Evolutionary conservation across 768 basidiomycete species (phyloP), one percentile per base, ranked within the genome.

Genomic region (Candolleomyces aberdarensis): DNA sequence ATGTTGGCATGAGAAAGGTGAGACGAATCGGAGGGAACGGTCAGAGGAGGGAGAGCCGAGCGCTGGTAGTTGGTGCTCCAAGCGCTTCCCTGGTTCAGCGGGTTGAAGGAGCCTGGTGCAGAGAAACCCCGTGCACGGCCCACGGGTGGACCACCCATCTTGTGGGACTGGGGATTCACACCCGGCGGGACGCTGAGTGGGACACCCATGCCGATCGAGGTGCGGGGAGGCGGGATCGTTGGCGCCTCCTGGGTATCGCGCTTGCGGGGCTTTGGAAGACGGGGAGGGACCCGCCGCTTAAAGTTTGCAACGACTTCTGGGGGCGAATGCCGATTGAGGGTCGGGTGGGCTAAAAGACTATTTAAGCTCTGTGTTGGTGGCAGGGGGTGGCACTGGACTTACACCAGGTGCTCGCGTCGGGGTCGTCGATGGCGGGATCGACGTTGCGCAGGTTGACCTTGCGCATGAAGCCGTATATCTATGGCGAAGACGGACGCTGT

Each of bases 391-490:
- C 52, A 49, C 36, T 50, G 44, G 29, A 85, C 94, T 72, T 80
- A 96, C 94, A 95, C 94, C 94, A 97, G 64, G 94, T 95, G 74
- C 92, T 94, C 14, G 94, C 94, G 78, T 97, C 94, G 63, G 94
- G 94, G 77, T 96, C 94, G 76, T 92, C 91, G 66, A 95, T 95
- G 63, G 91, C 92, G 64, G 92, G 91, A 80, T 96, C 94, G 74
- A 95, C 90, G 77, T 96, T 94, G 72, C 92, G 89, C 67, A 96
- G 82, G 80, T 95, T 96, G 72, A 96, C 92, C 76, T 96, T 96
- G 76, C 94, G 93, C 92, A 96, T 96, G 81, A 95, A 97, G 65
- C 94, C 95, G 80, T 97, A 97, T 76, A 97, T 97, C 94, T 96
- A 68, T 4, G 57, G 39, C 44, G 20, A 55, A 47, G 50, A 53